Evolutionary conservation across 2,329 filamentous ascomycete genomes (phyloP).

Genomic region (Allantophomopsis cytisporea): DNA sequence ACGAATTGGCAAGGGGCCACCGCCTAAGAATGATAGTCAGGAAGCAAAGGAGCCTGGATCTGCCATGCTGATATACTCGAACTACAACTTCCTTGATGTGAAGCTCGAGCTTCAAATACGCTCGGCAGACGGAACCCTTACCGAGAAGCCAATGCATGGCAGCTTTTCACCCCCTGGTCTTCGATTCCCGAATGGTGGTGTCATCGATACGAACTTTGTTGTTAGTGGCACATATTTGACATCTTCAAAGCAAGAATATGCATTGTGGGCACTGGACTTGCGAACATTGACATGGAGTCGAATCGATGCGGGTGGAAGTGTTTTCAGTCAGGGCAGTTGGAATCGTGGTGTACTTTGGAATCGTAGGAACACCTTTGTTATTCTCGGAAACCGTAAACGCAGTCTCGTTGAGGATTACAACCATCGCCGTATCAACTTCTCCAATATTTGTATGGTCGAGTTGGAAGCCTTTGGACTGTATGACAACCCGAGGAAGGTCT

Average conservation of each 20-base stretch:
- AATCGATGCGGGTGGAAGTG: conserved; percentile 86
- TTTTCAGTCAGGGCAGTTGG: conserved; percentile 96
- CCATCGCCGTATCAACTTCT: conserved; percentile 93
- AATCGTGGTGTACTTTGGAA: conserved; percentile 92
- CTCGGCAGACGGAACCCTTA: conserved; percentile 67
- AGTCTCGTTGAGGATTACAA: conserved; percentile 97
- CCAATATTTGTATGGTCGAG: conserved; percentile 92
- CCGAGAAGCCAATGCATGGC: conserved; percentile 81
- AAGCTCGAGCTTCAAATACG: conserved; percentile 90
- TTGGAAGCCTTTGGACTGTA: conserved; percentile 95
- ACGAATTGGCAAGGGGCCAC: conserved; percentile 47
- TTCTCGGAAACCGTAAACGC: conserved; percentile 84
- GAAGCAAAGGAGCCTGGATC: conserved; percentile 44
- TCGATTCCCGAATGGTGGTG: conserved; percentile 87
- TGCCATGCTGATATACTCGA: conserved; percentile 94
- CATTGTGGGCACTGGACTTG: conserved; percentile 87
- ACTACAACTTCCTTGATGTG: conserved; percentile 97
- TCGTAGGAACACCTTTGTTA: conserved; percentile 86
- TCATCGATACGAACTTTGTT: conserved; percentile 93
- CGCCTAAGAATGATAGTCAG: conserved; percentile 28
- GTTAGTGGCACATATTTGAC: conserved; percentile 96
- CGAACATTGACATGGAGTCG: conserved; percentile 84
- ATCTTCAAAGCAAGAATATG: conserved; percentile 96
- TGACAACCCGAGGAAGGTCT: conserved; percentile 74
- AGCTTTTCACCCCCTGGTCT: conserved; percentile 81